phyloP scores from a whole-genome alignment of 768 basidiomycete genomes.

The Phanerodontia chrysosporium region DNA sequence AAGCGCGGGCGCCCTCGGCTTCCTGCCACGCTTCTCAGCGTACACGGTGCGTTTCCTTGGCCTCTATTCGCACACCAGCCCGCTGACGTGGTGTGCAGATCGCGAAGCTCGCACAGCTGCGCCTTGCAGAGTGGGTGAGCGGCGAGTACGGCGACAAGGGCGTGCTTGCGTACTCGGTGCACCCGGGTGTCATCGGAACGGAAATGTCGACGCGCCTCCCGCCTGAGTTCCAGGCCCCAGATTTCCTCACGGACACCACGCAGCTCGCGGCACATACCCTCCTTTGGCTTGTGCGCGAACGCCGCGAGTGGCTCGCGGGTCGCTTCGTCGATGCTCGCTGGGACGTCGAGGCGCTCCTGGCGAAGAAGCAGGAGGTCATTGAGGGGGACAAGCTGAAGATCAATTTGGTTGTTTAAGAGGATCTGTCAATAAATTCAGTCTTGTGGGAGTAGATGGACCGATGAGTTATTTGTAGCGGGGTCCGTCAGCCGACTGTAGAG shows the following conservation, averaged over 20 bases:
- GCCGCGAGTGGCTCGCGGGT: slow-evolving; percentile 1
- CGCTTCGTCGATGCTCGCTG: neutral
- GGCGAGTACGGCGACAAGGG: slow-evolving; percentile 6
- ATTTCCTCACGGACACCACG: slow-evolving; percentile 4
- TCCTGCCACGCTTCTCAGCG: neutral
- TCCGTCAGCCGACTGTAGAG: no score
- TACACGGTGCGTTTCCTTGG: neutral
- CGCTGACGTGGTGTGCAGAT: neutral
- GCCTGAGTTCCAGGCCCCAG: slow-evolving; percentile 1
- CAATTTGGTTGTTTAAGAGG: neutral
- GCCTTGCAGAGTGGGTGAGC: slow-evolving; percentile 4
- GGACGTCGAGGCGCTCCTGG: neutral
- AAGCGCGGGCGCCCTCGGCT: neutral
- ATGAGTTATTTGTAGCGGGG: no score
- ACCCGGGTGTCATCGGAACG: slow-evolving; percentile 12
- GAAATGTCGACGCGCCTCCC: slow-evolving; percentile 7
- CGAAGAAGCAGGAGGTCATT: slow-evolving; percentile 1
- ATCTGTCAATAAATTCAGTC: no score
- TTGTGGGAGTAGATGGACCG: no score
- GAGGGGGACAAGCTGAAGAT: neutral
- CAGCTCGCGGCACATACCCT: slow-evolving; percentile 8
- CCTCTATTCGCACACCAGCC: neutral
- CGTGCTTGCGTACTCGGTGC: neutral
- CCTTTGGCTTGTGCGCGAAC: slow-evolving; percentile 6
- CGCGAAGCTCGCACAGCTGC: slow-evolving; percentile 4